These are phyloP conservation scores for Botrytis porri DNA, from an alignment of 2,329 filamentous ascomycete species.

Conservation along the genomic window DNA sequence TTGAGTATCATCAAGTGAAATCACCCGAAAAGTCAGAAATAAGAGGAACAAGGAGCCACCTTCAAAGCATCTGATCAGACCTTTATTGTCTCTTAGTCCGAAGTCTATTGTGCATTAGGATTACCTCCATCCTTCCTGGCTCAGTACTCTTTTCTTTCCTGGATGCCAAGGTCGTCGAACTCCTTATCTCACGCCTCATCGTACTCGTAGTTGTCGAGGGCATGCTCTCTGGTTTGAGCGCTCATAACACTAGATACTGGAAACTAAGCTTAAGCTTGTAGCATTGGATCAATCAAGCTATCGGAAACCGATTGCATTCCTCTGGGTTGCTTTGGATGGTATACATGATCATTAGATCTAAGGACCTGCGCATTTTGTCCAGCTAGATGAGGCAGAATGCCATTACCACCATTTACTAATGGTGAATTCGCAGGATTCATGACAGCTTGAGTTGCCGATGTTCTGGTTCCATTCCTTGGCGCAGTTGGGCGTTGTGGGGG, in stretches of 20 bases:
- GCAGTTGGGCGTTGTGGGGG: neutral
- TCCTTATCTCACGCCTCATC: too few relatives aligned
- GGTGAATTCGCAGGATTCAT: fast-evolving
- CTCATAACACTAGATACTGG: neutral
- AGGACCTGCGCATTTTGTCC: neutral
- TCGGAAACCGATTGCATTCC: too few relatives aligned
- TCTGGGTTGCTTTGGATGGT: fast-evolving
- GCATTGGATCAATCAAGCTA: neutral
- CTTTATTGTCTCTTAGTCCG: fast-evolving
- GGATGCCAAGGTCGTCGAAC: fast-evolving
- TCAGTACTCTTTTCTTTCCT: neutral
- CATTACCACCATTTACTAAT: too few relatives aligned
- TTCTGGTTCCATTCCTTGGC: neutral
- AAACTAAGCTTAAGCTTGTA: neutral
- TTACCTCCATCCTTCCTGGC: fast-evolving
- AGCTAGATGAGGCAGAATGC: neutral
- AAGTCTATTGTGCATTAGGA: neutral
- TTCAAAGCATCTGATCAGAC: fast-evolving
- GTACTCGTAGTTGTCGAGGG: fast-evolving
- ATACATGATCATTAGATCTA: fast-evolving
- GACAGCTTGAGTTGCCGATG: neutral
- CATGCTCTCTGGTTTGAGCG: too few relatives aligned
- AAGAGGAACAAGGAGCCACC: neutral
- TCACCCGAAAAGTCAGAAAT: neutral
- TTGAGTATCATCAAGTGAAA: neutral